A percentile compares a stretch with the other conserved stretches of the same genome.
These are phyloP conservation scores for Neonectria neomacrospora DNA, from an alignment of 2,329 filamentous ascomycete genomes.

Conservation along the genomic window DNA sequence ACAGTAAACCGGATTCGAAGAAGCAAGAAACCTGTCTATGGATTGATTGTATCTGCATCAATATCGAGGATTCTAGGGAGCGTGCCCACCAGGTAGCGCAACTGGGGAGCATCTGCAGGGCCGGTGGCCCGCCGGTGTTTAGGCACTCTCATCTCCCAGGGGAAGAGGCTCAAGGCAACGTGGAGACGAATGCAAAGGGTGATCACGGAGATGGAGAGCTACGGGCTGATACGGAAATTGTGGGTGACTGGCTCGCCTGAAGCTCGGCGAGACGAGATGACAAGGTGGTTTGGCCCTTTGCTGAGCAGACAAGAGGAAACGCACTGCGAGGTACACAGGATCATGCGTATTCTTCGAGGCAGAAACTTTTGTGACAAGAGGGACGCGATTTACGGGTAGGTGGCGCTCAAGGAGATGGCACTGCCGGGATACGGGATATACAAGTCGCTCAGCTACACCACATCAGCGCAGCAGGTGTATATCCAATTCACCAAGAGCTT, in stretches of 20 bases:
- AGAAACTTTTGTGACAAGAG: background rate
- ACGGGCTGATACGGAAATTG: background rate
- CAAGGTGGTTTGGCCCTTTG: constrained; percentile 4
- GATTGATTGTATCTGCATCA: constrained; percentile 9
- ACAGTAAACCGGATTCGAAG: background rate
- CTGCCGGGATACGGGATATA: constrained; percentile 5
- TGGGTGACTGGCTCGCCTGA: constrained; percentile 5
- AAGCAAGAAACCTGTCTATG: background rate
- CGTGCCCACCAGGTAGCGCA: background rate
- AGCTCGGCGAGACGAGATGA: background rate
- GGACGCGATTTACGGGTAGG: constrained; percentile 8
- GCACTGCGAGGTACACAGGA: background rate
- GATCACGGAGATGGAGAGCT: background rate
- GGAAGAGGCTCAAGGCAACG: background rate
- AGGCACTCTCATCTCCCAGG: too few species aligned
- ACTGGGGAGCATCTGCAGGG: background rate
- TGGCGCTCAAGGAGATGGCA: background rate
- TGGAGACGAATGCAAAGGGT: background rate
- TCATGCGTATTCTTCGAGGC: constrained; percentile 4
- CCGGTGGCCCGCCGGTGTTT: background rate
- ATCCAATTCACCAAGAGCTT: constrained; percentile 5
- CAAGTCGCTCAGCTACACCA: background rate
- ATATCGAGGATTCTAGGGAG: background rate
- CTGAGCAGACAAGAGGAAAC: background rate
- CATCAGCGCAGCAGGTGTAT: constrained; percentile 3